phyloP scores from a whole-genome alignment of 257 asterid genomes.

The Przewalskia tangutica region DNA sequence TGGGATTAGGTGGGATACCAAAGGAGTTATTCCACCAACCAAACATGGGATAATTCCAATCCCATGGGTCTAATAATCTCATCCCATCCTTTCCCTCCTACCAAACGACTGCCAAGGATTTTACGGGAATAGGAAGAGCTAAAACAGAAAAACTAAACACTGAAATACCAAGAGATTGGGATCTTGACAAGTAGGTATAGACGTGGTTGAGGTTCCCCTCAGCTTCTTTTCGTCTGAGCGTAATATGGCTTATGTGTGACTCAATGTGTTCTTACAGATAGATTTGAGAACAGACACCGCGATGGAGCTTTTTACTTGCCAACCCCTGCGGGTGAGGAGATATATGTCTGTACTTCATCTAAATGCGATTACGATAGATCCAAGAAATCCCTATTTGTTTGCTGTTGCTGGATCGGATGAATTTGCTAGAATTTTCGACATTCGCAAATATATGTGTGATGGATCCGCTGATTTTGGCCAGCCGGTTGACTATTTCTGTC shows the following conservation, averaged over 20 bases:
- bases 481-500: slow-evolving; percentile 64
- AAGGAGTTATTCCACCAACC: too few species aligned
- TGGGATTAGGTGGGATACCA: too few species aligned
- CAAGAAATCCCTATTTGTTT: slow-evolving; percentile 70
- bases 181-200: background rate
- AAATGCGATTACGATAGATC: slow-evolving; percentile 63
- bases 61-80: too few species aligned
- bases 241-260: background rate
- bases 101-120: background rate
- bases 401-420: slow-evolving; percentile 76
- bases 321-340: slow-evolving; percentile 22
- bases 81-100: too few species aligned
- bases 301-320: slow-evolving; percentile 55
- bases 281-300: slow-evolving; percentile 69
- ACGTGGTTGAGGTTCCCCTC: background rate
- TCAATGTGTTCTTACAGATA: slow-evolving; percentile 35
- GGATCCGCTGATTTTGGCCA: slow-evolving; percentile 55
- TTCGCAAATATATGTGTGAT: slow-evolving; percentile 57
- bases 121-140: background rate
- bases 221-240: background rate
- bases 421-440: slow-evolving; percentile 66
- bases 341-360: slow-evolving; percentile 23
- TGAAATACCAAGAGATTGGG: background rate
- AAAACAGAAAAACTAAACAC: background rate
- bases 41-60: too few species aligned